These are phyloP conservation scores for Coemansia sp. DNA, from an alignment of 192 early-diverging fungal genomes.

Conservation along the genomic window DNA sequence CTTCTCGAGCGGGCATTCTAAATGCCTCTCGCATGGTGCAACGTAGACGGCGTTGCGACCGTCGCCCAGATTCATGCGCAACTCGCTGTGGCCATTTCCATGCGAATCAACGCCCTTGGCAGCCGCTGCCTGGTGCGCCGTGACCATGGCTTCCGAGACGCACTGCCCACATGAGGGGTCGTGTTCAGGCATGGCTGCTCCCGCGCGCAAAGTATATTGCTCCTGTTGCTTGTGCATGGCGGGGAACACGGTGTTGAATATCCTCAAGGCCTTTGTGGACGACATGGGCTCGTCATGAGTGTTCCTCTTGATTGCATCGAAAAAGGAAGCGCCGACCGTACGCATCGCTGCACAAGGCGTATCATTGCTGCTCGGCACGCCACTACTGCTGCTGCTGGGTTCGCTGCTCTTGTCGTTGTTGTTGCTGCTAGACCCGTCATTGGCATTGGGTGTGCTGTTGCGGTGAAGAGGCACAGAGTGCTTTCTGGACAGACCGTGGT, in stretches of 20 bases:
- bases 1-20: conserved; percentile 52
- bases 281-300: conserved; percentile 53
- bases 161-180: conserved; percentile 46
- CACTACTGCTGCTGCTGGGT: not conserved
- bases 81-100: conserved; percentile 18
- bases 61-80: conserved; percentile 53
- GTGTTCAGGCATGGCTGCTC: conserved; percentile 15
- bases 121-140: conserved; percentile 26
- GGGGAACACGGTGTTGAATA: conserved; percentile 40
- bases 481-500: conserved; percentile 14
- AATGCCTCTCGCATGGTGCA: conserved; percentile 49
- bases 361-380: not conserved
- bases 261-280: conserved; percentile 34
- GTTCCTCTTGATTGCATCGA: conserved; percentile 35
- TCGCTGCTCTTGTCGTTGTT: not conserved
- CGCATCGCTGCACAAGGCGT: conserved; percentile 1
- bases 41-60: conserved; percentile 55
- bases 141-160: conserved; percentile 38
- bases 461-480: conserved; percentile 12
- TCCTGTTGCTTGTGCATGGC: conserved; percentile 14
- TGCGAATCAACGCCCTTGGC: conserved; percentile 20
- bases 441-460: not conserved
- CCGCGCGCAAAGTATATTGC: not conserved
- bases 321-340: conserved; percentile 6
- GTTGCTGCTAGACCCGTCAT: not conserved